Evolutionary conservation across 1,139 yeast species (phyloP), one percentile per base, ranked within the genome.

Genomic region (Hyphopichia pseudoburtonii): DNA sequence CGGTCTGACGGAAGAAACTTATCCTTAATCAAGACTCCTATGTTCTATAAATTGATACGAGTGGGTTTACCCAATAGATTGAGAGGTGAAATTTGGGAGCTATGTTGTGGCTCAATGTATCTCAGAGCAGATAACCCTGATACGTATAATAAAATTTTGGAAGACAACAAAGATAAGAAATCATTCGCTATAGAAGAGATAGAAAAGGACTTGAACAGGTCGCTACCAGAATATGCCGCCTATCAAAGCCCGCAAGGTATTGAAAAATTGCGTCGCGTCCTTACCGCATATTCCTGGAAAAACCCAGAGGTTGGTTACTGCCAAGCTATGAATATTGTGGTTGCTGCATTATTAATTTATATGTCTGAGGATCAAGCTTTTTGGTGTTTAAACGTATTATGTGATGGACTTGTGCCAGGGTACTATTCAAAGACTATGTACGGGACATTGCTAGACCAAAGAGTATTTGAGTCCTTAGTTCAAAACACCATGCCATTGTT

Each of bases 321-420:
- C 58, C 98, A 94, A 58, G 98, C 98, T 1, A 94, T 94, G 99
- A 94, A 94, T 57, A 94, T 94, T 40, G 97, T 94, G 6, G 87
- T 84, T 1, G 99, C 99, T 1, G 97, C 96, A 0, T 64, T 94
- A 38, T 70, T 94, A 42, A 92, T 94, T 38, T 90, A 85, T 59
- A 90, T 89, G 85, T 85, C 95, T 7, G 98, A 94, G 59, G 98
- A 92, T 47, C 98, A 94, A 60, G 97, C 97, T 0, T 94, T 89
- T 56, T 94, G 97, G 97, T 78, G 94, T 41, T 69, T 94, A 41
- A 78, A 82, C 41, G 76, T 78, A n/a, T 62, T 94, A 4, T 89
- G 97, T 64, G 96, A 89, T 44, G 73, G 80, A 31, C 76, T 86
- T 42, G 86, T 90, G 3, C 97, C 98, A 0, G 98, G 98, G 0